A percentile compares a stretch with the other conserved stretches of the same genome.
phyloP scores from a whole-genome alignment of 495 filamentous ascomycete species.

The Talaromyces adpressus region DNA sequence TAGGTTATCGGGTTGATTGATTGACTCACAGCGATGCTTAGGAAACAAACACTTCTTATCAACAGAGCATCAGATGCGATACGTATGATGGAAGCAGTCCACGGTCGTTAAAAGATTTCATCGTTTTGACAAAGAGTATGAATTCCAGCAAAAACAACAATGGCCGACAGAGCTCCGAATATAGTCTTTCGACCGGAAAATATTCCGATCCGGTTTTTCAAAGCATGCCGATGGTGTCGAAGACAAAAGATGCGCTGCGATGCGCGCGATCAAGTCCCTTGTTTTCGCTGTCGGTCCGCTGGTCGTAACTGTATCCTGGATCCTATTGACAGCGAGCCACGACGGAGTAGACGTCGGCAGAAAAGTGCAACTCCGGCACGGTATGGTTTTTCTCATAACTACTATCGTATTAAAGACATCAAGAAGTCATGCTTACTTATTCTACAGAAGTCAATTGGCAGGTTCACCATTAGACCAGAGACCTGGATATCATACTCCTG shows the following conservation, averaged over 20 bases:
- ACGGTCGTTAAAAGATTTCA: background rate
- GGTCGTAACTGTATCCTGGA: slow-evolving; percentile 36
- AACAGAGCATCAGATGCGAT: background rate
- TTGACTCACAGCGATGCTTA: background rate
- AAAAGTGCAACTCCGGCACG: slow-evolving; percentile 20
- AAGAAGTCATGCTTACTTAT: slow-evolving; percentile 7
- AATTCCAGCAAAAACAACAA: slow-evolving; percentile 6
- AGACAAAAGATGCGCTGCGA: slow-evolving; percentile 39
- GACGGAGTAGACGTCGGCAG: slow-evolving; percentile 21
- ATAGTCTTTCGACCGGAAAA: slow-evolving; percentile 29
- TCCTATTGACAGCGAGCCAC: slow-evolving; percentile 25
- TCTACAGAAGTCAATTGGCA: slow-evolving; percentile 15
- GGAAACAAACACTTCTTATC: background rate
- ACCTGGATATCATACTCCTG: slow-evolving; percentile 22
- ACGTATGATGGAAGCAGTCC: background rate
- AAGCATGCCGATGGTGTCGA: slow-evolving; percentile 36
- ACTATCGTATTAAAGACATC: background rate
- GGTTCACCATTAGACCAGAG: slow-evolving; percentile 20
- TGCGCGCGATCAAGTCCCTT: slow-evolving; percentile 34
- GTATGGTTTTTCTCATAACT: slow-evolving; percentile 9
- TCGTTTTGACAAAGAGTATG: background rate
- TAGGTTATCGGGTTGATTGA: background rate
- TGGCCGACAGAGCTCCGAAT: slow-evolving; percentile 28
- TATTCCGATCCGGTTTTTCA: slow-evolving; percentile 30
- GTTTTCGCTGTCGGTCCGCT: slow-evolving; percentile 30